These are phyloP conservation scores for Neoboletus magnificus DNA, from an alignment of 768 basidiomycete species.

Conservation along the genomic window DNA sequence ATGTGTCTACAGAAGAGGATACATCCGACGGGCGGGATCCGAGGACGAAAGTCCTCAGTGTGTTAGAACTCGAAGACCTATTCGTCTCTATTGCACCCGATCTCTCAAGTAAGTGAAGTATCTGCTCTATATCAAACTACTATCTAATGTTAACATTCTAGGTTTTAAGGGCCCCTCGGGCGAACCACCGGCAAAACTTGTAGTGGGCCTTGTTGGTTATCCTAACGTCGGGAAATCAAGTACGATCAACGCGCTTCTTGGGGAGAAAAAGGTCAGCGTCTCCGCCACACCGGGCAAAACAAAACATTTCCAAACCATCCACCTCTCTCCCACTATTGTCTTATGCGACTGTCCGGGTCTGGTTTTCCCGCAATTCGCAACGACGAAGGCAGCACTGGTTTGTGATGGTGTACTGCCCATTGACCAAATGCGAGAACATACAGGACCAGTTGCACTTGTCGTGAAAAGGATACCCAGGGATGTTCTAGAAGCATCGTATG, in stretches of 20 bases:
- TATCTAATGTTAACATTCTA: constrained; percentile 30
- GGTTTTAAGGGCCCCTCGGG: constrained; percentile 59
- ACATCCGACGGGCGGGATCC: constrained; percentile 51
- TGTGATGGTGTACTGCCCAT: constrained; percentile 97
- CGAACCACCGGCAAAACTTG: constrained; percentile 59
- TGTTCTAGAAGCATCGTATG: constrained; percentile 89
- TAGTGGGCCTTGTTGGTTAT: constrained; percentile 93
- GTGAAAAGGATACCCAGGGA: constrained; percentile 74
- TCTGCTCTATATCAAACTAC: not conserved
- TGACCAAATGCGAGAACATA: constrained; percentile 93
- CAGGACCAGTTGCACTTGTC: constrained; percentile 77
- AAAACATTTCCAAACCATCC: constrained; percentile 98
- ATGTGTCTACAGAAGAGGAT: constrained; percentile 56
- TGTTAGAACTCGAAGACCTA: constrained; percentile 82
- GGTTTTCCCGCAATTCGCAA: constrained; percentile 98
- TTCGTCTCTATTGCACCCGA: constrained; percentile 72
- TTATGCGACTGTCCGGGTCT: constrained; percentile 98
- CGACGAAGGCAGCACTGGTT: constrained; percentile 91
- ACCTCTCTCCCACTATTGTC: constrained; percentile 80
- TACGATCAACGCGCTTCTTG: constrained; percentile 93
- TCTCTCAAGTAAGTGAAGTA: constrained; percentile 50
- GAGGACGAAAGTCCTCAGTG: constrained; percentile 75
- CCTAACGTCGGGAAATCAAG: constrained; percentile 99
- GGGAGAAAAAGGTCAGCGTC: constrained; percentile 97
- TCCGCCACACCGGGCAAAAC: constrained; percentile 98